Evolutionary conservation across 371 early-diverging fungal genomes (phyloP), one percentile per base, ranked within the genome.

Genomic region (Thermomucor indicae-seudaticae): DNA sequence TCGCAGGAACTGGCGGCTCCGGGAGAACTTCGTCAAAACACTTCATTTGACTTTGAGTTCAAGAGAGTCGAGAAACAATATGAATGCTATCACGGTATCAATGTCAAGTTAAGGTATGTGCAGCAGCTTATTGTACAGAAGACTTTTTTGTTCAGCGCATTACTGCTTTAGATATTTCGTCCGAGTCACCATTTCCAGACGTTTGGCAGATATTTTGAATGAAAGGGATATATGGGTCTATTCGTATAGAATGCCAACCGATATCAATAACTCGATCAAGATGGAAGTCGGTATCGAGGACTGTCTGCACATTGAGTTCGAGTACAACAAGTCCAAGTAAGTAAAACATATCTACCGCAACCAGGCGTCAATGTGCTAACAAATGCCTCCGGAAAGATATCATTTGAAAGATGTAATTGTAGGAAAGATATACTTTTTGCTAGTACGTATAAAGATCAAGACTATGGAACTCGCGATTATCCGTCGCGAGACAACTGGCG

Each of bases 361-460:
- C n/a, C n/a, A n/a, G n/a, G n/a, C n/a, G n/a, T n/a, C n/a, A n/a
- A n/a, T n/a, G n/a, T n/a, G n/a, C n/a, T n/a, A n/a, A n/a, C n/a
- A n/a, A n/a, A n/a, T n/a, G n/a, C n/a, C n/a, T n/a, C n/a, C n/a
- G n/a, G n/a, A n/a, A n/a, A 78, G 73, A 55, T 97, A 96, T 69
- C 93, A 96, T 64, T 72, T 98, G 43, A 91, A 95, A 58, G 99
- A 97, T 63, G 97, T 96, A 3, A 98, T 98, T 63, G 95, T 97
- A 17, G 99, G 99, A 51, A 96, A 96, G 63, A 96, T 98, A 57
- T 96, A 95, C 75, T 98, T 98, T 69, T 69, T 97, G 43, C 78
- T 98, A 28, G 98, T 98, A n/a, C 91, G 98, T 44, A 97, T 98
- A 65, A 97, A 97, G 73, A 94, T 98, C 70, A 97, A 96, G 62